A percentile compares a stretch with the other conserved stretches of the same genome.
Evolutionary conservation across 805 yeast species (phyloP).

Genomic region (Myxozyma geophila): DNA sequence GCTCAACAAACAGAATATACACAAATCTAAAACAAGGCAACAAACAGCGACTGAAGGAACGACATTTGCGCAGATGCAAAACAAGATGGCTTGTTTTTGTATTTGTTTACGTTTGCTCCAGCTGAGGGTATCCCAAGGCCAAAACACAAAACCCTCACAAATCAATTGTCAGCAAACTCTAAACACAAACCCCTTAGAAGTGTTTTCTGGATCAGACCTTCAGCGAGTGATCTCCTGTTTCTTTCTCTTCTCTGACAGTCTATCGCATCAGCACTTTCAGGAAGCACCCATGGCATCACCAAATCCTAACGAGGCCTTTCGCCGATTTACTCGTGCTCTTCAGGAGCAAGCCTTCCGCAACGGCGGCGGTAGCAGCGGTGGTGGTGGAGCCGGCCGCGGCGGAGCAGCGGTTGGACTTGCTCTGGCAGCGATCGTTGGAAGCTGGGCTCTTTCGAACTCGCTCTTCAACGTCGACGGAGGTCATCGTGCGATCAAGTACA

Average conservation of each 20-base stretch:
- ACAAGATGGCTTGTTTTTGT: not conserved
- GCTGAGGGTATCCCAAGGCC: no score
- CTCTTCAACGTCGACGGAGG: conserved; percentile 96
- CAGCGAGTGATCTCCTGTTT: not conserved
- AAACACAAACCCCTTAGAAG: not conserved
- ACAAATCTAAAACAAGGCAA: not conserved
- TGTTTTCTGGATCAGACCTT: not conserved
- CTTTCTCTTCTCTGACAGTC: not conserved
- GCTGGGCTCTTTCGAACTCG: conserved; percentile 58
- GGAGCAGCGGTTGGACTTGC: conserved; percentile 62
- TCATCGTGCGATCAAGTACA: conserved; percentile 93
- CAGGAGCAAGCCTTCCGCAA: conserved; percentile 28
- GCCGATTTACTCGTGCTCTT: conserved; percentile 27
- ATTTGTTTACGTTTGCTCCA: conserved; percentile 8
- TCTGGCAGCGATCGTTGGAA: conserved; percentile 61
- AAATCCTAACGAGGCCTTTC: conserved; percentile 32
- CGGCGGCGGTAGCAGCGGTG: conserved; percentile 19
- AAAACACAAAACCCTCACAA: no score
- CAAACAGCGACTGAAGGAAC: conserved; percentile 30
- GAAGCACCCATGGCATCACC: conserved; percentile 4
- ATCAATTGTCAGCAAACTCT: not conserved
- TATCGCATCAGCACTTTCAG: not conserved
- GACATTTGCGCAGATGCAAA: conserved; percentile 17
- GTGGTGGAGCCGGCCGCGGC: conserved; percentile 20
- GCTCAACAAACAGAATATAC: not conserved